These are phyloP conservation scores for Gelatoporia subvermispora DNA, from an alignment of 768 basidiomycete genomes.

Conservation along the genomic window DNA sequence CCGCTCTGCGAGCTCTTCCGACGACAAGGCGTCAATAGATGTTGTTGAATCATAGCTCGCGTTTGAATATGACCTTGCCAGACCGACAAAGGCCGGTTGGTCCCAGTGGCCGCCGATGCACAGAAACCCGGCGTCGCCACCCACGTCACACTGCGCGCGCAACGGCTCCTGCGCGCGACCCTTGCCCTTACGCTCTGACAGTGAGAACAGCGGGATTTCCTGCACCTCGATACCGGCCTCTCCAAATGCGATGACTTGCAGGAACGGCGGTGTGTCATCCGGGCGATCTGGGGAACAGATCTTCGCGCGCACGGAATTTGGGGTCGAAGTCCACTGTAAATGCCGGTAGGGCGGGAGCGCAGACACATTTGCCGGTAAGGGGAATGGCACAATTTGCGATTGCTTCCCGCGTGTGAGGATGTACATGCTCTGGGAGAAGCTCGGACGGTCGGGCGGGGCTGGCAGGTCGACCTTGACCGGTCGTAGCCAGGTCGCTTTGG, in stretches of 20 bases:
- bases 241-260: conserved; percentile 68
- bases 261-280: conserved; percentile 33
- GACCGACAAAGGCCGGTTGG: conserved; percentile 25
- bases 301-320: conserved; percentile 50
- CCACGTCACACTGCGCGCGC: conserved; percentile 57
- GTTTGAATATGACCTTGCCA: conserved; percentile 42
- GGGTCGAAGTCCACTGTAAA: conserved; percentile 54
- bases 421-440: conserved; percentile 43
- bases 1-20: conserved; percentile 40
- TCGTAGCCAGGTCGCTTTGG: conserved; percentile 42
- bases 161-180: conserved; percentile 42
- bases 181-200: conserved; percentile 44
- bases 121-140: conserved; percentile 61
- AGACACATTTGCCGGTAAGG: conserved; percentile 52
- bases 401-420: conserved; percentile 65
- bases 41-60: conserved; percentile 36
- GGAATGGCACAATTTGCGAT: conserved; percentile 64
- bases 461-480: conserved; percentile 42
- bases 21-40: conserved; percentile 49
- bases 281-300: conserved; percentile 32
- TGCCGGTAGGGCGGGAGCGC: conserved; percentile 46
- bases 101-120: conserved; percentile 49
- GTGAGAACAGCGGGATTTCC: conserved; percentile 53
- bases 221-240: conserved; percentile 72
- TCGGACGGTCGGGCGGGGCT: conserved; percentile 20